These are phyloP conservation scores for Psilocybe sp. DNA, from an alignment of 768 basidiomycete species.

Conservation along the genomic window DNA sequence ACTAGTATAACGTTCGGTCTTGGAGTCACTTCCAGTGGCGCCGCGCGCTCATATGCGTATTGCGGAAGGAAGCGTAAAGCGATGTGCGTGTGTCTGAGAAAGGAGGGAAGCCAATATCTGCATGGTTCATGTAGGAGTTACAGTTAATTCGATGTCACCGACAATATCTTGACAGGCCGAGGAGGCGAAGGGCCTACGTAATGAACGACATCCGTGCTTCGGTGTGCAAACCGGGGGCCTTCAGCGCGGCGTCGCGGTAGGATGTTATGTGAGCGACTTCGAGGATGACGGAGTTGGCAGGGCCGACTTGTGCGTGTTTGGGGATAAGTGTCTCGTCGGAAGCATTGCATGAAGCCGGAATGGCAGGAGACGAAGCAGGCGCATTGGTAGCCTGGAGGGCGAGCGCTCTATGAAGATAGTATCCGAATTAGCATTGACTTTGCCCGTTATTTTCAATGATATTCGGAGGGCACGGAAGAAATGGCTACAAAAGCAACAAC, in stretches of 20 bases:
- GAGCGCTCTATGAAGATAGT: not conserved
- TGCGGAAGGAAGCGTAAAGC: not conserved
- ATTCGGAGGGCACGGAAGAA: too few species aligned
- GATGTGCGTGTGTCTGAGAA: not conserved
- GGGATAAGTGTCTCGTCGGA: too few species aligned
- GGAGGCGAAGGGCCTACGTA: conserved; percentile 29
- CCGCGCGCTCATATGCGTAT: not conserved
- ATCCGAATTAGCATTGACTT: not conserved
- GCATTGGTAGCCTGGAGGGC: too few species aligned
- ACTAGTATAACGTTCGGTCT: conserved; percentile 2
- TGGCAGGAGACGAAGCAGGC: too few species aligned
- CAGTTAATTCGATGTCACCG: not conserved
- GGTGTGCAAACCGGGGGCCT: conserved; percentile 33
- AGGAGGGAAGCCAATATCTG: conserved; percentile 43
- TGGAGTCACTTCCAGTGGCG: conserved; percentile 1
- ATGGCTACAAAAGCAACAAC: not conserved
- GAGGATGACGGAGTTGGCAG: conserved; percentile 28
- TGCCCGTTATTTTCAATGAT: not conserved
- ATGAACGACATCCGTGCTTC: conserved; percentile 37
- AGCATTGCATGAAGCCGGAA: too few species aligned
- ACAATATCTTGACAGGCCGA: not conserved
- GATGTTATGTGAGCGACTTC: conserved; percentile 20
- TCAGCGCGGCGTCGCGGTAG: conserved; percentile 33
- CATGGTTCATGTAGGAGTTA: not conserved
- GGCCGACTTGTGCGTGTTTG: too few species aligned